Evolutionary conservation across 2,329 filamentous ascomycete species (phyloP).

Genomic region (Exophiala spinifera): DNA sequence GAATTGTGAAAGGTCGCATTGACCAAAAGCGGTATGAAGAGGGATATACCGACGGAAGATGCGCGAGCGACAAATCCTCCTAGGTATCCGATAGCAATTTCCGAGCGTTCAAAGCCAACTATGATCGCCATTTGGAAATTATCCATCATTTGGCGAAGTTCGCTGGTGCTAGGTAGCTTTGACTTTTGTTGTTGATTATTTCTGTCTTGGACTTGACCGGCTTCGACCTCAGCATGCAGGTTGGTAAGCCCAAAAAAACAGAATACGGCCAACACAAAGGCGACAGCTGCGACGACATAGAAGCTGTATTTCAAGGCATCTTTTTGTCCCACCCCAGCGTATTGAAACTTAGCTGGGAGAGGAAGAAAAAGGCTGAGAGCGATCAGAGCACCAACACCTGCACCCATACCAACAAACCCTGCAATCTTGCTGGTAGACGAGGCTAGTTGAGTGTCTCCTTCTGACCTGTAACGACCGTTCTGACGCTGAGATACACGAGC

Average conservation of each 20-base stretch:
- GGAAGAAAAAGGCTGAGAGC: slow-evolving; percentile 81
- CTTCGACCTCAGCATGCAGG: slow-evolving; percentile 70
- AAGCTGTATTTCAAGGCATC: slow-evolving; percentile 79
- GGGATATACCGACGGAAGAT: slow-evolving; percentile 88
- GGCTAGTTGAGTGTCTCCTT: slow-evolving; percentile 9
- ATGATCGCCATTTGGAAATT: slow-evolving; percentile 55
- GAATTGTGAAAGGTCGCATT: slow-evolving; percentile 84
- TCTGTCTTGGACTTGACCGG: slow-evolving; percentile 53
- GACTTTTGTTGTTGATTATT: neutral
- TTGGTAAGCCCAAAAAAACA: slow-evolving; percentile 74
- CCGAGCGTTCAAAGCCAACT: slow-evolving; percentile 70
- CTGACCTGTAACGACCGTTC: slow-evolving; percentile 17
- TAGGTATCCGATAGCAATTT: slow-evolving; percentile 83
- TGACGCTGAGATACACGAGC: slow-evolving; percentile 16
- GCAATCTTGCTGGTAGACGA: slow-evolving; percentile 64
- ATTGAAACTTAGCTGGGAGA: slow-evolving; percentile 75
- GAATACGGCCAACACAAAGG: slow-evolving; percentile 68
- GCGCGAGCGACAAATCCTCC: slow-evolving; percentile 93
- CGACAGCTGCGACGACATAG: slow-evolving; percentile 74
- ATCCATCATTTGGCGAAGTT: slow-evolving; percentile 9
- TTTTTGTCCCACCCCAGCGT: slow-evolving; percentile 67
- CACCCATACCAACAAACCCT: slow-evolving; percentile 87
- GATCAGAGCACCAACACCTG: slow-evolving; percentile 84
- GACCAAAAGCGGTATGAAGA: slow-evolving; percentile 90
- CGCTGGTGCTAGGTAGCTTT: neutral